Conservation (phyloP, 228 moss, liverwort and hornwort genomes). For the Sphagnum fallax region DNA sequence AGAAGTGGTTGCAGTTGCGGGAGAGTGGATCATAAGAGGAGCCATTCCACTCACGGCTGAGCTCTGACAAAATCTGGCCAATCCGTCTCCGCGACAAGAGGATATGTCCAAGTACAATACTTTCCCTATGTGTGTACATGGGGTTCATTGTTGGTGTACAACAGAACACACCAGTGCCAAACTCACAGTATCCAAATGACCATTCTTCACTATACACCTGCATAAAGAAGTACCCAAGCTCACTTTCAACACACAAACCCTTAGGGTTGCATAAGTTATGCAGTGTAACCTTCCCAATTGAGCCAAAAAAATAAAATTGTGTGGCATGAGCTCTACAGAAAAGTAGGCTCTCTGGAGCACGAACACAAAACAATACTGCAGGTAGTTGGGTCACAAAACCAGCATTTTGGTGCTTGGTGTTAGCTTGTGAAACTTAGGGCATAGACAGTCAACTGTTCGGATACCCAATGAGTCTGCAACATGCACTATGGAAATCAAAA, state of each 20-base stretch:
- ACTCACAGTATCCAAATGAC: conserved; percentile 91
- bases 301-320: no score
- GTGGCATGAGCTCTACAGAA: no score
- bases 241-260: neutral
- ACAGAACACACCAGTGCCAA: conserved; percentile 74
- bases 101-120: conserved; percentile 61
- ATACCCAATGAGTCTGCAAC: no score
- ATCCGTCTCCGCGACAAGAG: conserved; percentile 32
- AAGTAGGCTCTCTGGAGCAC: no score
- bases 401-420: no score
- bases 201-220: conserved; percentile 81
- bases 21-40: conserved; percentile 70
- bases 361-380: no score
- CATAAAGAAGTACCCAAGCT: neutral
- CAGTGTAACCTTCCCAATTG: neutral
- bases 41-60: conserved; percentile 78
- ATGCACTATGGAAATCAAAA: neutral
- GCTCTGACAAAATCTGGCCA: conserved; percentile 42
- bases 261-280: neutral
- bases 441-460: no score
- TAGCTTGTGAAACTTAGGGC: no score
- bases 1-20: conserved; percentile 95
- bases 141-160: conserved; percentile 77
- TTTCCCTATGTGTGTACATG: conserved; percentile 91
- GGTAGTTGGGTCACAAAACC: no score